These are phyloP conservation scores for Rhododendron molle DNA, from an alignment of 148 eudicot genomes.

Conservation along the genomic window DNA sequence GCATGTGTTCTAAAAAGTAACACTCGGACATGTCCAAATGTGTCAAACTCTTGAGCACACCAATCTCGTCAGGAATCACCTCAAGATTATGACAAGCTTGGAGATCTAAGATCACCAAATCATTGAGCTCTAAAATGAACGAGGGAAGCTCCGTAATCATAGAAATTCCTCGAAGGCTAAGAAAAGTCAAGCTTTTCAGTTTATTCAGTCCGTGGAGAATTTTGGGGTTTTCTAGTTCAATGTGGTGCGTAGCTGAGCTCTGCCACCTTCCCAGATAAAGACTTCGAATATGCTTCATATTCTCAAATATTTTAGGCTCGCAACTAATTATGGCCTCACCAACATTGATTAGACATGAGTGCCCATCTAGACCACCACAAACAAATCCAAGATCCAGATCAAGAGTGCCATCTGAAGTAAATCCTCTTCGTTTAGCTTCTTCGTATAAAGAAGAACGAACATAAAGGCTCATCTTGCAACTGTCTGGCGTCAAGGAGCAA, in stretches of 20 bases:
- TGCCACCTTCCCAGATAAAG: conserved; percentile 54
- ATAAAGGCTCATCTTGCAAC: too few species aligned
- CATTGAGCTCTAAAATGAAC: not conserved
- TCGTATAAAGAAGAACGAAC: not conserved
- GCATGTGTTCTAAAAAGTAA: not conserved
- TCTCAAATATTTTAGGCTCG: conserved; percentile 18
- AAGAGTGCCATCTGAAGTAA: not conserved
- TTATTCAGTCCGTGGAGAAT: too few species aligned
- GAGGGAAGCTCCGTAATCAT: not conserved
- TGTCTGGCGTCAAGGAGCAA: too few species aligned
- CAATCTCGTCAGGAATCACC: not conserved
- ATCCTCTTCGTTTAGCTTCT: not conserved
- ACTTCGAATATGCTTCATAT: conserved; percentile 31
- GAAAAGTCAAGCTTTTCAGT: not conserved
- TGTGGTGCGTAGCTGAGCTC: too few species aligned
- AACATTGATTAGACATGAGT: conserved; percentile 23
- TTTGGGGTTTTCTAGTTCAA: too few species aligned
- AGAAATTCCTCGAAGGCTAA: not conserved
- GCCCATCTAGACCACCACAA: not conserved
- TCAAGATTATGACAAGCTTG: not conserved
- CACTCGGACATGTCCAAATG: not conserved
- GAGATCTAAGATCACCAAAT: not conserved
- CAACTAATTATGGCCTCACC: conserved; percentile 22
- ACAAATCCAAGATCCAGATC: not conserved
- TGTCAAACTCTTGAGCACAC: not conserved